Evolutionary conservation across 176 grass and related monocot genomes (phyloP), one percentile per base, ranked within the genome.

Genomic region (Rhynchospora pubera): DNA sequence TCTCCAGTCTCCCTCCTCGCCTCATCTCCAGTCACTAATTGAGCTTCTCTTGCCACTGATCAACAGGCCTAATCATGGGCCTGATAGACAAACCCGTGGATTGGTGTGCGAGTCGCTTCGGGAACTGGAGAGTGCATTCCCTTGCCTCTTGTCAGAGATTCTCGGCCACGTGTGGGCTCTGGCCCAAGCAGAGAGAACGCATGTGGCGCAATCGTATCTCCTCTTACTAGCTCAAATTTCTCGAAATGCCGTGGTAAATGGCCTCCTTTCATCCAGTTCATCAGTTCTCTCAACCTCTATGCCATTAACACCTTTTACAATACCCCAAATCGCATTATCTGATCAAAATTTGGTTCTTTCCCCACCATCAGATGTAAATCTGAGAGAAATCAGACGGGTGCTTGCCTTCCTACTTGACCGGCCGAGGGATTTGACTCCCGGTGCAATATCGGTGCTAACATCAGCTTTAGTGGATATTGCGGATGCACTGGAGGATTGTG

Each of bases 81-180:
- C 88, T 15, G 94, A 97, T 79, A 88, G 94, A 62, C 88, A 88
- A 78, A 89, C 88, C 39, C 94, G 94, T 83, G 86, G 87, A 42
- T 71, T 93, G 62, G 91, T 90, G 58, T 97, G 94, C 82, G 91
- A 97, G 80, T 93, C 89, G 7, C 91, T 97, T 52, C 89, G 89
- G 8, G 89, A 92, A 24, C 86, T 97, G 19, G 94, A 97, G 62
- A 44, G 52, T 1, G 84, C 89, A 30, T 87, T 92, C 9, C 94
- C 94, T 9, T 83, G 89, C 46, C 88, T 97, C 82, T 87, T 97
- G 65, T 84, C 89, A 58, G 86, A 93, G 14, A 85, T 81, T 50
- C 82, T 85, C 18, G 91, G 89, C 7, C 91, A 93, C 62, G 82
- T 93, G 63, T 91, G 90, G 84, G 84, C 83, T 47, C 89, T 97